A percentile compares a stretch with the other conserved stretches of the same genome.
Conservation (phyloP, 164 flowering plant genomes). For the Warburgia ugandensis region DNA sequence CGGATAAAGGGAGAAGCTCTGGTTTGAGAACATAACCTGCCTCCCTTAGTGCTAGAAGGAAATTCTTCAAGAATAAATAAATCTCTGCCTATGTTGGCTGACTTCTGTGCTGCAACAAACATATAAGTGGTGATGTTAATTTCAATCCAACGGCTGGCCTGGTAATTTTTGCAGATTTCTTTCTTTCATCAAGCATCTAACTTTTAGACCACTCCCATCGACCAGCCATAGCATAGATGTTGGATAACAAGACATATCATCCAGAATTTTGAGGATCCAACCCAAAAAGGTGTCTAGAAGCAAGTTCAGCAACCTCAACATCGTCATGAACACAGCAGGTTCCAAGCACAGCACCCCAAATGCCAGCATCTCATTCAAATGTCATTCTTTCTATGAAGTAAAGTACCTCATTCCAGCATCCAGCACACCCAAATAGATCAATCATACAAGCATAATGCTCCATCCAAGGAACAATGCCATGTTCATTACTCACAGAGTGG, state of each 20-base stretch:
- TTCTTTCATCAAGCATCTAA: slow-evolving; percentile 61
- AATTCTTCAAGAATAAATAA: slow-evolving; percentile 34
- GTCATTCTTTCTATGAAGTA: slow-evolving; percentile 58
- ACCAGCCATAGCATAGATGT: slow-evolving; percentile 66
- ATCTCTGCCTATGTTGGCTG: slow-evolving; percentile 51
- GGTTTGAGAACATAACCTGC: slow-evolving; percentile 57
- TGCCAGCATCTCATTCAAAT: slow-evolving; percentile 63
- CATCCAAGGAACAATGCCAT: slow-evolving; percentile 48
- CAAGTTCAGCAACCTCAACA: slow-evolving; percentile 65
- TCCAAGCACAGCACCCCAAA: slow-evolving; percentile 90
- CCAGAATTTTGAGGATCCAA: slow-evolving; percentile 79
- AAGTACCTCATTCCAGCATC: slow-evolving; percentile 50
- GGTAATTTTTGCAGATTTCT: slow-evolving; percentile 67
- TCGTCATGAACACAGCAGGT: slow-evolving; percentile 66
- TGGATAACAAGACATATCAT: slow-evolving; percentile 58
- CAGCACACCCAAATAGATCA: slow-evolving; percentile 78
- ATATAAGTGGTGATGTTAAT: slow-evolving; percentile 38
- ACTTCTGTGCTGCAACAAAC: slow-evolving; percentile 52
- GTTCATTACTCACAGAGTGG: slow-evolving; percentile 40
- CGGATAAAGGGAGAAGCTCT: slow-evolving; percentile 17
- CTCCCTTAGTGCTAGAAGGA: slow-evolving; percentile 47
- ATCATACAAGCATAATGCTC: slow-evolving; percentile 91
- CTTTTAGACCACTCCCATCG: slow-evolving; percentile 49
- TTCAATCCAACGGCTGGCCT: slow-evolving; percentile 83
- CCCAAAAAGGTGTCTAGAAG: slow-evolving; percentile 47